phyloP scores from a whole-genome alignment of 495 filamentous ascomycete genomes.

The Poronia punctata region DNA sequence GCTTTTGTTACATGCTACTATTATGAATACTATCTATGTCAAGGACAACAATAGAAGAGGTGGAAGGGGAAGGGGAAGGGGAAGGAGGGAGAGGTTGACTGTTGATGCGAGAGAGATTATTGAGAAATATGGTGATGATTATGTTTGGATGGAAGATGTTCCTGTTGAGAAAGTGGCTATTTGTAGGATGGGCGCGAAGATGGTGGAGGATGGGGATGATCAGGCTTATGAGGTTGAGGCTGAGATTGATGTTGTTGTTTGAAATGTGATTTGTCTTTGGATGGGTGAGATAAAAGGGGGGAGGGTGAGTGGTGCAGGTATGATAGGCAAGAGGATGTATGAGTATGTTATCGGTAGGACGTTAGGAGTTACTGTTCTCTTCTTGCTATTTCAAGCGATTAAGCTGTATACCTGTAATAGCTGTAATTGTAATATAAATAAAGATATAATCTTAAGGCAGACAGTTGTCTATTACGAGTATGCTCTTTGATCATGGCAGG shows the following conservation, averaged over 20 bases:
- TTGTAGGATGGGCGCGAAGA: constrained; percentile 73
- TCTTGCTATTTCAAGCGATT: no score
- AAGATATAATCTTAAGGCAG: no score
- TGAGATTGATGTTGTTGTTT: constrained; percentile 36
- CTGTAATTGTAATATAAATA: no score
- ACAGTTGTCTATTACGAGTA: no score
- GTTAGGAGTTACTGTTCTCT: no score
- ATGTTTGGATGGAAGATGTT: constrained; percentile 57
- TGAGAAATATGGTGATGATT: constrained; percentile 43
- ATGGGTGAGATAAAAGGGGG: no score
- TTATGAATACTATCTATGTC: constrained; percentile 83
- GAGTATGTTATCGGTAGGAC: no score
- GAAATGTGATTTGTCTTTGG: no score
- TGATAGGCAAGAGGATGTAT: no score
- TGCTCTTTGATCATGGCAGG: no score
- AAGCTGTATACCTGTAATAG: no score
- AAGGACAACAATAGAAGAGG: constrained; percentile 27
- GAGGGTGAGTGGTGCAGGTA: no score
- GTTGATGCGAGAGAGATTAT: constrained; percentile 49
- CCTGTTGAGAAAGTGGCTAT: constrained; percentile 58
- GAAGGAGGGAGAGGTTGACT: constrained; percentile 28
- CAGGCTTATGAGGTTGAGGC: constrained; percentile 45
- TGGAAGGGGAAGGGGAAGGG: constrained; percentile 28
- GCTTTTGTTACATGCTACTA: constrained; percentile 76
- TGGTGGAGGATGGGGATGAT: constrained; percentile 39